A percentile compares a stretch with the other conserved stretches of the same genome.
Conservation (phyloP, 129 eudicot species). For the Scalesia atractyloides region DNA sequence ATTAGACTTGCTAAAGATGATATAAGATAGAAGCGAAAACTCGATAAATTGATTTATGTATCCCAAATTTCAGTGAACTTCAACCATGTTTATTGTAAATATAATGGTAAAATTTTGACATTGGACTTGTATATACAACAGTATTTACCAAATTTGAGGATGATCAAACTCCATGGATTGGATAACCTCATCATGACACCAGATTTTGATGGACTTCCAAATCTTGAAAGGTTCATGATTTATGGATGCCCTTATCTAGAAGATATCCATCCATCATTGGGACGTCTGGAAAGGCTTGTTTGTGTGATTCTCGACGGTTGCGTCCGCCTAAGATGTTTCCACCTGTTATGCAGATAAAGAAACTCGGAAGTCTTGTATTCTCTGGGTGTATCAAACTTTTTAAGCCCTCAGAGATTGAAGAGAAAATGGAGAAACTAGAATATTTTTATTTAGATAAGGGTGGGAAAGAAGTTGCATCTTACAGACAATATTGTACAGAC, state of each 20-base stretch:
- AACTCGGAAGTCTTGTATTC: too few species aligned
- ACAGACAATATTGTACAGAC: neutral
- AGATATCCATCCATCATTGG: constrained; percentile 19
- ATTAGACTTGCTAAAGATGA: too few species aligned
- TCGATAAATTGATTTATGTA: too few species aligned
- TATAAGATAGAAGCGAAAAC: too few species aligned
- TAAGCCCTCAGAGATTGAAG: too few species aligned
- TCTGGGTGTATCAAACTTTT: too few species aligned
- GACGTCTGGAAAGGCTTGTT: constrained; percentile 12
- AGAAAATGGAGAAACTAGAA: too few species aligned
- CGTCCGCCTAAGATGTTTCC: neutral
- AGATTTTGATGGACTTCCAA: constrained; percentile 19
- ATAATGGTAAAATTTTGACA: too few species aligned
- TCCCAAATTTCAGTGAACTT: too few species aligned
- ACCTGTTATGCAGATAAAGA: too few species aligned
- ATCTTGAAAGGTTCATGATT: constrained; percentile 22
- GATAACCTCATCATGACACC: constrained; percentile 19
- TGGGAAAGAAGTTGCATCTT: neutral
- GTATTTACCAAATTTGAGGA: constrained; percentile 21
- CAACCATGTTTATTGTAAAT: too few species aligned
- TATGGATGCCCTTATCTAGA: neutral
- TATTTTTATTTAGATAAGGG: too few species aligned
- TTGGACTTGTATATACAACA: neutral
- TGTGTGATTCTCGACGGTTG: neutral
- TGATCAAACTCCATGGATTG: neutral